A percentile compares a stretch with the other conserved stretches of the same genome.
Conservation (phyloP, 495 filamentous ascomycete species). For the Talaromyces ruber region DNA sequence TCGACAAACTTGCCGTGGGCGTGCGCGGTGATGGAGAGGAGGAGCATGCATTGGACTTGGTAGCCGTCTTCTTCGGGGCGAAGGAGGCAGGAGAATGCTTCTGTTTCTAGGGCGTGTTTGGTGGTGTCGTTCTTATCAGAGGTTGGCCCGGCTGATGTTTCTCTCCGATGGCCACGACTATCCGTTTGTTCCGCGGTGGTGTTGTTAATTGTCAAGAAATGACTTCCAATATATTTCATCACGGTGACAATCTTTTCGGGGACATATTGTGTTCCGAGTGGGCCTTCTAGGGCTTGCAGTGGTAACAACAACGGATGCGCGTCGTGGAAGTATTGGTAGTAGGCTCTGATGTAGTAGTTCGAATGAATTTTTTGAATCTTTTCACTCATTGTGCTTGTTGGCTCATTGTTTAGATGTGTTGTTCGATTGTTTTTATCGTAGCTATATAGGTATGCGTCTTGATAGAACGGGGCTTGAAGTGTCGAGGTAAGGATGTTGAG, state of each 20-base stretch:
- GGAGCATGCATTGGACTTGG: slow-evolving; percentile 61
- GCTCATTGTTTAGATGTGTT: neutral
- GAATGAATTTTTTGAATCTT: neutral
- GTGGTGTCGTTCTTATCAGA: neutral
- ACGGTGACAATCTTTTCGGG: slow-evolving; percentile 41
- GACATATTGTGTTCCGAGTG: slow-evolving; percentile 9
- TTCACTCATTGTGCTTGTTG: slow-evolving; percentile 12
- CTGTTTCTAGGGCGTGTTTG: neutral
- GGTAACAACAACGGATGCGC: slow-evolving; percentile 60
- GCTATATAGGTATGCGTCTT: slow-evolving; percentile 9
- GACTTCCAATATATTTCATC: slow-evolving; percentile 62
- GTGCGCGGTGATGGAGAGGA: slow-evolving; percentile 62
- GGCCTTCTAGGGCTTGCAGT: slow-evolving; percentile 38
- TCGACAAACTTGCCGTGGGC: slow-evolving; percentile 51
- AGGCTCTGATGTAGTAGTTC: slow-evolving; percentile 32
- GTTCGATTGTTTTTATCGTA: neutral
- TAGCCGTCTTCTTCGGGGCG: slow-evolving; percentile 50
- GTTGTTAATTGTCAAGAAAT: slow-evolving; percentile 19
- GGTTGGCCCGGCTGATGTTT: neutral
- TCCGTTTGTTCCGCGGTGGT: slow-evolving; percentile 11
- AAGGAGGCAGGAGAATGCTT: slow-evolving; percentile 7
- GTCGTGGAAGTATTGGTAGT: slow-evolving; percentile 57
- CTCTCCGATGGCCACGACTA: neutral
- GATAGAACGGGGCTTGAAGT: slow-evolving; percentile 7
- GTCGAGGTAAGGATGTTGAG: slow-evolving; percentile 12